Percentiles rank a stretch among this genome's conserved stretches.
phyloP scores from a whole-genome alignment of 495 filamentous ascomycete genomes.

The Geoglossum glabrum region DNA sequence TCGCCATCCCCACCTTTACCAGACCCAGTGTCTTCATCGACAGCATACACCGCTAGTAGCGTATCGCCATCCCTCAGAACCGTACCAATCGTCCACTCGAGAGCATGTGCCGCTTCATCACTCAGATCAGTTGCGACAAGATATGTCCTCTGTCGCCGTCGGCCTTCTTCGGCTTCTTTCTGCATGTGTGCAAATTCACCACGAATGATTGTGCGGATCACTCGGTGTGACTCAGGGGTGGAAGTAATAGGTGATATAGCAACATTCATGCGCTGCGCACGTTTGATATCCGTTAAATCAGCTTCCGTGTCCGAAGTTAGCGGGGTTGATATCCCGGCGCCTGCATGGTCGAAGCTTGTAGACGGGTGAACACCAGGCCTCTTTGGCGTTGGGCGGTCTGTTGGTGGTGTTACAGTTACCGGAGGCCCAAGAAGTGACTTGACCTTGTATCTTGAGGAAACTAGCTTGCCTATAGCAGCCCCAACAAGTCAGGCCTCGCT shows the following conservation, averaged over 20 bases:
- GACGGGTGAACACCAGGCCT: conserved; percentile 58
- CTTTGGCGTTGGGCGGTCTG: conserved; percentile 31
- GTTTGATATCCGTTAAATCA: conserved; percentile 62
- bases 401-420: conserved; percentile 41
- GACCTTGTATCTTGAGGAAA: conserved; percentile 22
- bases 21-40: conserved; percentile 64
- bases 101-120: conserved; percentile 77
- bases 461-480: conserved; percentile 13
- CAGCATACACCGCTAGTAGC: conserved; percentile 72
- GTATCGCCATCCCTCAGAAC: conserved; percentile 92
- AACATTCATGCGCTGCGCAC: conserved; percentile 67
- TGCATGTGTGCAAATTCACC: conserved; percentile 61
- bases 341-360: conserved; percentile 53
- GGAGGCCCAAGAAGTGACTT: conserved; percentile 42
- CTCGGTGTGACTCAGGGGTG: conserved; percentile 53
- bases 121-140: conserved; percentile 84
- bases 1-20: conserved; percentile 14
- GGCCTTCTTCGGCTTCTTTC: conserved; percentile 51
- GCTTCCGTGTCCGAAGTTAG: conserved; percentile 73
- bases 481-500: not conserved
- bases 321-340: conserved; percentile 53
- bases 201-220: conserved; percentile 70
- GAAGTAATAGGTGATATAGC: conserved; percentile 57
- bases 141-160: conserved; percentile 62
- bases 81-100: conserved; percentile 94